Evolutionary conservation across 768 basidiomycete genomes (phyloP).

Genomic region (Hygrophoropsis aurantiaca): DNA sequence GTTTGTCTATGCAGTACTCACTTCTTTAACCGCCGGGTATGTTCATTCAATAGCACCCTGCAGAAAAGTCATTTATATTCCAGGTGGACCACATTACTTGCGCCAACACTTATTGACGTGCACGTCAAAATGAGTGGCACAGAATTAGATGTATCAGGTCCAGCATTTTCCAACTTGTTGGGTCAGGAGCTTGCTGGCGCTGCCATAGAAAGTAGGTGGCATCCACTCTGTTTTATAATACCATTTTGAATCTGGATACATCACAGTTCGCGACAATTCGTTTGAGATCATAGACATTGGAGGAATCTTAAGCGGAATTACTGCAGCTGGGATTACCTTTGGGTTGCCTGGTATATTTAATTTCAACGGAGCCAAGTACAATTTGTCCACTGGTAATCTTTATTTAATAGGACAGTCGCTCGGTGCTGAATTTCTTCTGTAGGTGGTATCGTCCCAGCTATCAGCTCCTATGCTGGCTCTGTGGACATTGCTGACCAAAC

Average conservation of each 20-base stretch:
- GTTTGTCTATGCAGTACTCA: slow-evolving; percentile 8
- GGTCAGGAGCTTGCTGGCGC: no score
- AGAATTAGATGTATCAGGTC: slow-evolving; percentile 10
- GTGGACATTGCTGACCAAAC: not conserved
- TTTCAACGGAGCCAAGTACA: slow-evolving; percentile 18
- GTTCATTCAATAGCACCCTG: not conserved
- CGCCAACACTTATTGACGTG: slow-evolving; percentile 5
- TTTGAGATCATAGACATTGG: slow-evolving; percentile 10
- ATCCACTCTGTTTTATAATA: no score
- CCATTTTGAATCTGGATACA: no score
- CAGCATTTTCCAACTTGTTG: slow-evolving; percentile 3
- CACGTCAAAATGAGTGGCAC: not conserved
- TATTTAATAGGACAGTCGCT: no score
- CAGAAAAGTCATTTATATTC: not conserved
- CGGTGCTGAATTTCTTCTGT: not conserved
- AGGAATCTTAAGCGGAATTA: slow-evolving; percentile 14
- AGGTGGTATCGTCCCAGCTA: slow-evolving; percentile 5
- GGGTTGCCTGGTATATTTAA: slow-evolving; percentile 7
- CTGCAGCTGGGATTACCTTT: slow-evolving; percentile 9
- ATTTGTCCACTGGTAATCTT: slow-evolving; percentile 10
- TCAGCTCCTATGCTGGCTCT: not conserved
- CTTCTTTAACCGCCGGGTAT: slow-evolving; percentile 16
- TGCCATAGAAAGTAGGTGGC: no score
- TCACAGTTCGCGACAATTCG: slow-evolving; percentile 12
- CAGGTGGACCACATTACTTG: slow-evolving; percentile 15